phyloP scores from a whole-genome alignment of 306 rosid species.

The Vigna trinervia region DNA sequence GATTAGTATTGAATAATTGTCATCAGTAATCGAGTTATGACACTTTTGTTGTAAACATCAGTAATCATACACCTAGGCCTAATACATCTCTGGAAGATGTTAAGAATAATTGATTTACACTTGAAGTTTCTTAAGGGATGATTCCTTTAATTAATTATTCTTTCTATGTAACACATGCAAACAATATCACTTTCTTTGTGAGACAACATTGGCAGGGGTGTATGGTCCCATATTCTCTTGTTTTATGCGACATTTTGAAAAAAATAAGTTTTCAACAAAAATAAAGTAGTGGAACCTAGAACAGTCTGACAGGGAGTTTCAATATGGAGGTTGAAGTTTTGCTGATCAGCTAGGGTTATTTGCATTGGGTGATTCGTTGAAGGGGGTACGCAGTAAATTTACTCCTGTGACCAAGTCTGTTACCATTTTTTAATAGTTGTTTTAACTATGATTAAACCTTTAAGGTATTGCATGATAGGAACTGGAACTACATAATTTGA shows the following conservation, averaged over 20 bases:
- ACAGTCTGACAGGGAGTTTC: not conserved
- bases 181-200: not conserved
- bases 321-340: slow-evolving; percentile 28
- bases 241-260: not conserved
- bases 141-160: not conserved
- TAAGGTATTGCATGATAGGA: not conserved
- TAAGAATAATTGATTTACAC: not conserved
- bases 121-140: not conserved
- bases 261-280: not conserved
- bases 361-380: slow-evolving; percentile 7
- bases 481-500: not conserved
- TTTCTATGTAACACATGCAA: not conserved
- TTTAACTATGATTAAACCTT: not conserved
- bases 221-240: not conserved
- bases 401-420: not conserved
- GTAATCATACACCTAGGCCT: not conserved
- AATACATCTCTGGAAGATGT: not conserved
- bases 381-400: not conserved
- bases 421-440: not conserved
- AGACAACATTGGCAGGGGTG: not conserved
- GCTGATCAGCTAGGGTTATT: slow-evolving; percentile 17
- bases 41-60: not conserved
- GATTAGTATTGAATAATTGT: slow-evolving; percentile 30
- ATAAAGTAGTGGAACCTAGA: not conserved
- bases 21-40: not conserved